phyloP scores from a whole-genome alignment of 2,329 filamentous ascomycete genomes.

The Colletotrichum simmondsii region DNA sequence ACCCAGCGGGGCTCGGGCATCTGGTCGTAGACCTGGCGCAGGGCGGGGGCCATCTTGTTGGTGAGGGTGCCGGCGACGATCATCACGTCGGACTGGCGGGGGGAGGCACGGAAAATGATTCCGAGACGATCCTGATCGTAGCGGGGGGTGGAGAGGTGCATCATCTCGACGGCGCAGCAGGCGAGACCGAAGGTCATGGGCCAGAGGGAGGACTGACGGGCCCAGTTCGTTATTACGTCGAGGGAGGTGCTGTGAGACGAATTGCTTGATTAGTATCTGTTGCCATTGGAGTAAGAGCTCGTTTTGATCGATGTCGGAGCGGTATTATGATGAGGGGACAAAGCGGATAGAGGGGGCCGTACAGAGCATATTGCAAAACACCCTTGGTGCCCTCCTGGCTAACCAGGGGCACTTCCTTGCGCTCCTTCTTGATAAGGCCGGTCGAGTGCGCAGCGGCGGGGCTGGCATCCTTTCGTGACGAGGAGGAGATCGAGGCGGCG shows the following conservation, averaged over 20 bases:
- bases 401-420: slow-evolving; percentile 79
- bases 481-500: slow-evolving; percentile 73
- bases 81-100: slow-evolving; percentile 91
- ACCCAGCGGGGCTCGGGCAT: slow-evolving; percentile 95
- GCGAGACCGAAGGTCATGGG: slow-evolving; percentile 90
- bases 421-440: slow-evolving; percentile 62
- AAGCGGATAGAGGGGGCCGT: slow-evolving; percentile 52
- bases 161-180: slow-evolving; percentile 93
- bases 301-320: not conserved
- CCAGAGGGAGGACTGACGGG: slow-evolving; percentile 85
- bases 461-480: slow-evolving; percentile 71
- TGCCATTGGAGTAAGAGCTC: not conserved
- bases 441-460: slow-evolving; percentile 64
- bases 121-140: slow-evolving; percentile 91
- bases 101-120: slow-evolving; percentile 91
- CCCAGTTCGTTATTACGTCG: slow-evolving; percentile 86
- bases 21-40: slow-evolving; percentile 93
- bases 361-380: slow-evolving; percentile 87
- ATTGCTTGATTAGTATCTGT: not conserved
- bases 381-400: slow-evolving; percentile 86
- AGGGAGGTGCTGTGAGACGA: slow-evolving; percentile 72
- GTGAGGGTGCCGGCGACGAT: slow-evolving; percentile 93
- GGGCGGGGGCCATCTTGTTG: slow-evolving; percentile 95
- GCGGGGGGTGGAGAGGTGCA: slow-evolving; percentile 87
- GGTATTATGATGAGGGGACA: not conserved